Percentiles rank a stretch among this genome's conserved stretches.
These are phyloP conservation scores for Telfairia occidentalis DNA, from an alignment of 331 rosid genomes.

Conservation along the genomic window DNA sequence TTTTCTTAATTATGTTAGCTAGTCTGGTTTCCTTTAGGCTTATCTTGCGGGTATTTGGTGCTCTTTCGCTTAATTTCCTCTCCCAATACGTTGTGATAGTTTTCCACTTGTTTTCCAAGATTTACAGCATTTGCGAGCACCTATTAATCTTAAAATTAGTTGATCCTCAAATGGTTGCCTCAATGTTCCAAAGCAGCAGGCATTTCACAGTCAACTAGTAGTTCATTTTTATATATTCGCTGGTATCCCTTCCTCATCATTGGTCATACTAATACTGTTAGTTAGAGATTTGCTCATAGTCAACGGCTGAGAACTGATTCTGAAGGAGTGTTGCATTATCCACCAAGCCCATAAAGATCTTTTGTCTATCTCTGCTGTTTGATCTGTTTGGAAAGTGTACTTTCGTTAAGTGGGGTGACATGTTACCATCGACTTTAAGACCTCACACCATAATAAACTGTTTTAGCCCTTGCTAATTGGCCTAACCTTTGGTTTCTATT, in stretches of 20 bases:
- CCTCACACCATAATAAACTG: neutral
- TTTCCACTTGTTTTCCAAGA: neutral
- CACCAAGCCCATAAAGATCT: neutral
- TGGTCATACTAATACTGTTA: neutral
- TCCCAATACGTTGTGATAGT: too few relatives aligned
- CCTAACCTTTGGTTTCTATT: neutral
- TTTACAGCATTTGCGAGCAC: neutral
- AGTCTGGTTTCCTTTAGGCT: too few relatives aligned
- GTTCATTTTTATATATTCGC: neutral
- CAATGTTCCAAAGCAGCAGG: neutral
- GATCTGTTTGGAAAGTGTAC: neutral
- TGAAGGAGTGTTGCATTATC: neutral
- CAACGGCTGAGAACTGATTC: neutral
- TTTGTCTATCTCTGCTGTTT: neutral
- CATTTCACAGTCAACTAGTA: neutral
- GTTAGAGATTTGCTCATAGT: neutral
- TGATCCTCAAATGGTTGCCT: neutral
- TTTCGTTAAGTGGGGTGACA: neutral
- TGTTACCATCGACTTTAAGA: neutral
- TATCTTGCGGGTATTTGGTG: too few relatives aligned
- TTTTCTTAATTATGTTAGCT: too few relatives aligned
- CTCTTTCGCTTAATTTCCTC: neutral
- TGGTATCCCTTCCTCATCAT: neutral
- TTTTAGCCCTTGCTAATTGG: neutral
- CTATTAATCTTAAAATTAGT: neutral